Base-by-base conservation (phyloP, 371 early-diverging fungal species). In the Rhizopus stolonifer region DNA sequence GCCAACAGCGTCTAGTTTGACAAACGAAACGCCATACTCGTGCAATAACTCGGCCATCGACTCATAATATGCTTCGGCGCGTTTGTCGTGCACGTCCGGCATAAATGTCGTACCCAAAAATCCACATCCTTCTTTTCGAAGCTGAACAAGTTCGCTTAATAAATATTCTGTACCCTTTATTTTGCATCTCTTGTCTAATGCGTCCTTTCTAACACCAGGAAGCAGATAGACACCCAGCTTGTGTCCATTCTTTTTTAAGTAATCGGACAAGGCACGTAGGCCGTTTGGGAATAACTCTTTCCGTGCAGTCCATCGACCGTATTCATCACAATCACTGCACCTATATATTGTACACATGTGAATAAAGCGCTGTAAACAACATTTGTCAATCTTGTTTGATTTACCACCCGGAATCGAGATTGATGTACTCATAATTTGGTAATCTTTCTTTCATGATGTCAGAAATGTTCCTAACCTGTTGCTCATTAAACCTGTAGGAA, bases 371-470 rank as follows among this genome's bases (percentile, higher is more conserved):
- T n/a, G 24, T 13, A 17, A 23, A 31, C 38, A n/a, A 50, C 15
- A 44, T 7, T 17, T n/a, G 18, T 11, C 10, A 25, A 4, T 11
- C n/a, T 34, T n/a, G 36, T 36, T 36, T 36, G 11, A 36, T 34
- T 34, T 40, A 73, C 73, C 74, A 75, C 58, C 76, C 76, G 19
- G 76, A 71, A 58, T 75, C 76, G 13, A 75, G 14, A 39, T 75
- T 75, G 18, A 75, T 75, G 24, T 69, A 75, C 51, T 71, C 65
- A 33, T 71, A 75, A 25, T 48, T 43, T 14, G 76, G 76, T 59
- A 75, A 64, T 44, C 65, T 69, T 5, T 40, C 48, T 22, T 60
- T 62, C 75, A 75, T 71, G 6, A 52, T 52, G 19, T 67, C 67
- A 11, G 76, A 75, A 23, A 75, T 53, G 0, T 69, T 61, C 9